phyloP scores from a whole-genome alignment of 2,329 filamentous ascomycete genomes.

The Arthroderma sp. region DNA sequence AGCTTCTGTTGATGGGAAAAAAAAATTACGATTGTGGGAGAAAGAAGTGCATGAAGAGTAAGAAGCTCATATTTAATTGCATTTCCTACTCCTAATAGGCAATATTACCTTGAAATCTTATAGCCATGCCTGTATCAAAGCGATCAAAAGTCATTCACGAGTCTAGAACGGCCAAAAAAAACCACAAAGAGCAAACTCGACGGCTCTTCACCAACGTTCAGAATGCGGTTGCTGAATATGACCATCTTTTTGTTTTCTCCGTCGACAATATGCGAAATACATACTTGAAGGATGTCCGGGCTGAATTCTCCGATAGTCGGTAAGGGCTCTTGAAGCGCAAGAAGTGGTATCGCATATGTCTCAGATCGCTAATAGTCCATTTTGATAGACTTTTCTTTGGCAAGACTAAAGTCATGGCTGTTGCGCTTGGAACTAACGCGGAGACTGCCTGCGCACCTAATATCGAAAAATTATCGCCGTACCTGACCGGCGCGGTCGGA shows the following conservation, averaged over 20 bases:
- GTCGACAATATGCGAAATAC: conserved; percentile 98
- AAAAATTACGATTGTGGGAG: no score
- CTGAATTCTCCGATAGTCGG: conserved; percentile 74
- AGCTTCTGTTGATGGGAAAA: no score
- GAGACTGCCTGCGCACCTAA: conserved; percentile 71
- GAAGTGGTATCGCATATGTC: neutral
- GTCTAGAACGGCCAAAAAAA: conserved; percentile 85
- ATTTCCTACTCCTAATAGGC: no score
- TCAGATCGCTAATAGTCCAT: neutral
- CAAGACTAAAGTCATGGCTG: conserved; percentile 98
- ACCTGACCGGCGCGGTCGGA: conserved; percentile 72
- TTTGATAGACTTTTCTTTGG: conserved; percentile 79
- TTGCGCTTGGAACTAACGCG: conserved; percentile 68
- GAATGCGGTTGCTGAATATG: conserved; percentile 69
- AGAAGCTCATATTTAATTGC: no score
- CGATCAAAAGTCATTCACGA: conserved; percentile 79
- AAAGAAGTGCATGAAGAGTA: no score
- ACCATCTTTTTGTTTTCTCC: conserved; percentile 83
- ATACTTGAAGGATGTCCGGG: conserved; percentile 80
- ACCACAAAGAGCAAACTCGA: conserved; percentile 73
- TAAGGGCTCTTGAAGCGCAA: conserved; percentile 32
- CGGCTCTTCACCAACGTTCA: conserved; percentile 81
- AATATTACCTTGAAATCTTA: neutral
- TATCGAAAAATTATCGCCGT: conserved; percentile 53
- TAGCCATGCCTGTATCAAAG: conserved; percentile 89